Base-by-base conservation (phyloP, 176 grass and related monocot species). In the Chrysopogon serrulatus region DNA sequence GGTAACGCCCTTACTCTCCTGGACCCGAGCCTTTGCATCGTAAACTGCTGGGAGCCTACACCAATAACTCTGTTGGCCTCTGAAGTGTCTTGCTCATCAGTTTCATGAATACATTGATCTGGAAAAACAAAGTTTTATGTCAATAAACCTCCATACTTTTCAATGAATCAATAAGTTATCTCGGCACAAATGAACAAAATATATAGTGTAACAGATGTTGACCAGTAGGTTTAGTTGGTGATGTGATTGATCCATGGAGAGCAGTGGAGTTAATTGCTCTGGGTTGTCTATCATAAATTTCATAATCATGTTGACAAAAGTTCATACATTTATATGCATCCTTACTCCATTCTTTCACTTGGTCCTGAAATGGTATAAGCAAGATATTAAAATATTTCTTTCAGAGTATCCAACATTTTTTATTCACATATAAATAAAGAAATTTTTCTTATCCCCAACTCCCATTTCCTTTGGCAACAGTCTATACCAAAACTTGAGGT, bases 271-370 rank as follows among this genome's bases (percentile, higher is more conserved):
- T 18, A 43, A 68, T 36, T 82, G 21, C 40, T 71, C 53, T 86
- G 23, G 66, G 84, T 49, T 72, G 37, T 12, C 15, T 41, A 49
- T 72, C 27, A n/a, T 79, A n/a, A 23, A 86, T 63, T 86, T 79
- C 53, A 63, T 79, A 79, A 86, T 86, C 84, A 79, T 76, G 61
- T 64, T 47, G 36, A 76, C 0, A 6, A 3, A 10, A 5, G 6
- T 37, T 3, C 23, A 68, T 42, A 68, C 27, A 27, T 24, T 65
- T 34, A 67, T 87, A 76, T 68, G 79, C 85, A 30, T 7, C 71
- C 67, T 82, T 87, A 3, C 71, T 82, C 47, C 79, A 68, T 47
- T 37, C 18, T 47, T 18, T 37, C 11, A 76, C 35, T 10, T 24
- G 34, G 6, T 7, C 36, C 78, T 87, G 70, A 14, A 62, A 62